Evolutionary conservation across 352 stramenopile genomes (phyloP).

Genomic region (Phytophthora hybrid): DNA sequence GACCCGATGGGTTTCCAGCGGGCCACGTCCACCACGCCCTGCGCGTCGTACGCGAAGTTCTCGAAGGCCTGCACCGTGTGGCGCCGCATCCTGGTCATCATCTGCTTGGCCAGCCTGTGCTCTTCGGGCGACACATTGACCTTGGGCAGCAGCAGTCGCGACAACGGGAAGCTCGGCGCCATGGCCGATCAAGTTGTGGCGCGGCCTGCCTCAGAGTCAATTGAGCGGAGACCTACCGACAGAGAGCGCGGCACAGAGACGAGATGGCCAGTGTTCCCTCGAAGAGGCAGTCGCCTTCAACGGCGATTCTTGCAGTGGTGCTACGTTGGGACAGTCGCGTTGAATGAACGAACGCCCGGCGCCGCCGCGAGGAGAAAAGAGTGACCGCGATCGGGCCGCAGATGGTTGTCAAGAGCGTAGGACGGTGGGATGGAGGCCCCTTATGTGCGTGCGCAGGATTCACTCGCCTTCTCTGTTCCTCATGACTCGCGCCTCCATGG

Average conservation of each 20-base stretch:
- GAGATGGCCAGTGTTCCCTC: constrained; percentile 17
- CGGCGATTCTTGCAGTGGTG: background rate
- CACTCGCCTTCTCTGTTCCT: constrained; percentile 14
- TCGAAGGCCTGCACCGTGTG: constrained; percentile 62
- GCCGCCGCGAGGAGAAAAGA: background rate
- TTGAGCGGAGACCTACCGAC: background rate
- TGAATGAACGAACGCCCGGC: constrained; percentile 13
- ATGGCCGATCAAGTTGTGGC: constrained; percentile 24
- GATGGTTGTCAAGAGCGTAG: background rate
- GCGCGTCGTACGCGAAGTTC: constrained; percentile 42
- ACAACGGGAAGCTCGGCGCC: constrained; percentile 58
- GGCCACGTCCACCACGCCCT: constrained; percentile 46
- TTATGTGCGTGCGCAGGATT: constrained; percentile 11
- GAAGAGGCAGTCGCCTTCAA: constrained; percentile 19
- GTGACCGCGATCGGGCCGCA: constrained; percentile 3
- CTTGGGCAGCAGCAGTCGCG: constrained; percentile 52
- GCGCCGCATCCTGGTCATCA: constrained; percentile 54
- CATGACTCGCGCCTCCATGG: background rate
- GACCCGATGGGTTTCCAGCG: constrained; percentile 54
- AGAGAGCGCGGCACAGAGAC: background rate
- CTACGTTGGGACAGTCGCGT: background rate
- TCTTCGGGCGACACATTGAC: constrained; percentile 51
- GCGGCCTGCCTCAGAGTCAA: background rate
- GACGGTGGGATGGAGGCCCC: background rate
- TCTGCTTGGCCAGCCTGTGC: constrained; percentile 43